A percentile compares a stretch with the other conserved stretches of the same genome.
These are phyloP conservation scores for Pistacia atlantica DNA, from an alignment of 345 rosid genomes.

Conservation along the genomic window DNA sequence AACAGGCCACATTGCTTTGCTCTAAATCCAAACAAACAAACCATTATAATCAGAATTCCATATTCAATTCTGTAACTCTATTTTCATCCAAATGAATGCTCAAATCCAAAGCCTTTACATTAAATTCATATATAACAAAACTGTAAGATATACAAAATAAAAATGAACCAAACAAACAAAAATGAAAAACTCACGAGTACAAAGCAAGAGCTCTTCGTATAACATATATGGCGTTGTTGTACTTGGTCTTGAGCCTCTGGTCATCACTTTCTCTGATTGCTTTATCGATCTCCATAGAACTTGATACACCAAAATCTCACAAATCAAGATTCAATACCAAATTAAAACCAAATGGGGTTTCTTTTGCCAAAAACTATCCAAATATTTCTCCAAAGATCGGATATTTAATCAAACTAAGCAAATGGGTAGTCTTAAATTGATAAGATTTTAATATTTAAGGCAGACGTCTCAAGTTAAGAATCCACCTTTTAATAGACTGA, in stretches of 20 bases:
- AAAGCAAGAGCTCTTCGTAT: constrained; percentile 87
- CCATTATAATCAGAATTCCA: background rate
- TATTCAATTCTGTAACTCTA: background rate
- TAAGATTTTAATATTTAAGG: background rate
- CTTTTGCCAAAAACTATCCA: background rate
- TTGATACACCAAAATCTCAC: constrained; percentile 17
- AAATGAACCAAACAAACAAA: constrained; percentile 3
- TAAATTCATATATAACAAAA: constrained; percentile 9
- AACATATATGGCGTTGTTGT: constrained; percentile 84
- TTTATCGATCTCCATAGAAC: constrained; percentile 85
- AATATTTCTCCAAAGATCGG: background rate
- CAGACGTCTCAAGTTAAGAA: constrained; percentile 13
- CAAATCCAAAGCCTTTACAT: constrained; percentile 6
- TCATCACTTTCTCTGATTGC: constrained; percentile 87
- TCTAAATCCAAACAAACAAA: constrained; percentile 2
- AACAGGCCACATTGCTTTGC: background rate
- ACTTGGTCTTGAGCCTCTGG: constrained; percentile 88
- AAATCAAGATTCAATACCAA: constrained; percentile 6
- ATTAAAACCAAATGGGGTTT: constrained; percentile 19
- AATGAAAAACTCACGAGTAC: constrained; percentile 66
- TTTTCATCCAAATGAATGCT: background rate
- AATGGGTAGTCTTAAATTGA: constrained; percentile 11
- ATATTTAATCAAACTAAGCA: background rate
- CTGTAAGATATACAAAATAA: constrained; percentile 3
- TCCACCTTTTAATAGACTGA: constrained; percentile 7